These are phyloP conservation scores for Tricholomella constricta DNA, from an alignment of 768 basidiomycete genomes.

Conservation along the genomic window DNA sequence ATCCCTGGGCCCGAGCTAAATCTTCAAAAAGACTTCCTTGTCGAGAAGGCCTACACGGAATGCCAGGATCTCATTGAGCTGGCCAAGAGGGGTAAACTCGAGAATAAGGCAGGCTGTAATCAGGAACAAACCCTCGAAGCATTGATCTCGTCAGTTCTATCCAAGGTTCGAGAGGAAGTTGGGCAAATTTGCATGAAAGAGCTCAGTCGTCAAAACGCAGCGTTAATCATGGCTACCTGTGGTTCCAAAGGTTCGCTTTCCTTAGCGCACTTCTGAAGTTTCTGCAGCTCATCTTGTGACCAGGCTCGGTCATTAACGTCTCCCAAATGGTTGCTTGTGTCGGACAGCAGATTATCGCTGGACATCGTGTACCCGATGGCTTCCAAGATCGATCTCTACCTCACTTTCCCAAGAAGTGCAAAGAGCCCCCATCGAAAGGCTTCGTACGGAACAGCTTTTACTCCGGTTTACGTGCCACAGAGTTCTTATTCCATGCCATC, in stretches of 20 bases:
- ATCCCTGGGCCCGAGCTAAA: conserved; percentile 90
- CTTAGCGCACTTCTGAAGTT: background rate
- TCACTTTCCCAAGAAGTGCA: conserved; percentile 96
- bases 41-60: conserved; percentile 85
- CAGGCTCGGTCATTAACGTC: conserved; percentile 97
- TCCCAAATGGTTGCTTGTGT: conserved; percentile 99
- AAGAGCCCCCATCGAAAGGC: conserved; percentile 95
- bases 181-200: conserved; percentile 99
- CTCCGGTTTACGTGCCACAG: conserved; percentile 86
- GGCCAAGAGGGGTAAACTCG: conserved; percentile 88
- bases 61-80: conserved; percentile 86
- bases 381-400: conserved; percentile 99
- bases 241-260: conserved; percentile 86
- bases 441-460: conserved; percentile 99
- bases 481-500: conserved; percentile 99
- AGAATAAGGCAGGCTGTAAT: conserved; percentile 97
- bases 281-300: background rate
- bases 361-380: conserved; percentile 96
- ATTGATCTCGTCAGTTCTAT: conserved; percentile 90
- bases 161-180: conserved; percentile 93
- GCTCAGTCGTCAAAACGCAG: conserved; percentile 95
- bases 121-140: conserved; percentile 97
- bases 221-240: conserved; percentile 98
- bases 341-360: conserved; percentile 98
- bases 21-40: conserved; percentile 78